Percentiles rank a stretch among this genome's conserved stretches.
Conservation (phyloP, 1,139 yeast genomes). For the Wickerhamomyces sp. region DNA sequence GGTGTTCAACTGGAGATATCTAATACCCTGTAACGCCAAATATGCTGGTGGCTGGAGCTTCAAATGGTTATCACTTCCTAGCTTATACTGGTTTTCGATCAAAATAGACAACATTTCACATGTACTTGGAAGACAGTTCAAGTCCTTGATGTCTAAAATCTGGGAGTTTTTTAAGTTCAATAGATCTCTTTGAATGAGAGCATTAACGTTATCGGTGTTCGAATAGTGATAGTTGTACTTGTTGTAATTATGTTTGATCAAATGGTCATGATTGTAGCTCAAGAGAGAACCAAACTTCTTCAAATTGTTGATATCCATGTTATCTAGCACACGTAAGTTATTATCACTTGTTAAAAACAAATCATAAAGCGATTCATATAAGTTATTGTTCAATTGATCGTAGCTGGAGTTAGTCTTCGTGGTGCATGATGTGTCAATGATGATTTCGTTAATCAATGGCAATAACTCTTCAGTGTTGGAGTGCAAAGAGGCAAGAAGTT, state of each 20-base stretch:
- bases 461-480: constrained; percentile 20
- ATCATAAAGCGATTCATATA: constrained; percentile 23
- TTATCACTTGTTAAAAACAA: constrained; percentile 23
- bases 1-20: constrained; percentile 17
- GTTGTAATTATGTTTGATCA: constrained; percentile 21
- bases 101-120: constrained; percentile 18
- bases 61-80: constrained; percentile 9
- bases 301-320: constrained; percentile 23
- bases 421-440: constrained; percentile 22
- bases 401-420: constrained; percentile 19
- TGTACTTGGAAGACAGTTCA: constrained; percentile 20
- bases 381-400: constrained; percentile 19
- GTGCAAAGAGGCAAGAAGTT: constrained; percentile 23
- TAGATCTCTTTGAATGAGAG: constrained; percentile 15
- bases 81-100: constrained; percentile 18
- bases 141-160: constrained; percentile 20
- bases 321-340: constrained; percentile 20
- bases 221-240: constrained; percentile 20
- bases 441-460: constrained; percentile 19
- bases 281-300: constrained; percentile 24
- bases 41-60: constrained; percentile 11
- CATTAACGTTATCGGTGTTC: constrained; percentile 12
- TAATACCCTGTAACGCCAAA: constrained; percentile 14
- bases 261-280: constrained; percentile 21
- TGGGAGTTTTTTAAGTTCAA: constrained; percentile 22